A percentile compares a stretch with the other conserved stretches of the same genome.
Evolutionary conservation across 2,329 filamentous ascomycete genomes (phyloP).

Genomic region (Dryadomyces quercivorus): DNA sequence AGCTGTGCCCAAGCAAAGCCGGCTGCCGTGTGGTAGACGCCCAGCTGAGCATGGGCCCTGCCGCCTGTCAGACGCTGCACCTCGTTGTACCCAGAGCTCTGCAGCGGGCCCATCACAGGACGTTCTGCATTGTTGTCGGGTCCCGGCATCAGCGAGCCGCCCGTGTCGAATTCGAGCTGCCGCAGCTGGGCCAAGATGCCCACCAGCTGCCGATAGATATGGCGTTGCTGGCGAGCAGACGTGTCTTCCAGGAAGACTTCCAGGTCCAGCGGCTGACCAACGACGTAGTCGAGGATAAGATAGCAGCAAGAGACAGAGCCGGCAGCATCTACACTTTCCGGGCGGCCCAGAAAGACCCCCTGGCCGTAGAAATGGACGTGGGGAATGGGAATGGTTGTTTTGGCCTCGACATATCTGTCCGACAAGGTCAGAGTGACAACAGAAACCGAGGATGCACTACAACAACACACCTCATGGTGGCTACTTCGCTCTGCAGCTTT

Average conservation of each 20-base stretch:
- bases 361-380: conserved; percentile 12
- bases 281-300: conserved; percentile 13
- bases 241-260: conserved; percentile 4
- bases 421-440: not conserved
- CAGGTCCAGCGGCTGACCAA: conserved; percentile 12
- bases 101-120: conserved; percentile 11
- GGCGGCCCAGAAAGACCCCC: not conserved
- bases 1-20: conserved; percentile 4
- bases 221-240: conserved; percentile 1
- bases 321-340: not conserved
- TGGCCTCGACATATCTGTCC: conserved; percentile 12
- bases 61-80: not conserved
- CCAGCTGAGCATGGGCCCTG: not conserved
- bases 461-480: conserved; percentile 11
- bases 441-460: not conserved
- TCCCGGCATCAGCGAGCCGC: conserved; percentile 16
- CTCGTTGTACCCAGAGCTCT: conserved; percentile 1
- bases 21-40: conserved; percentile 3
- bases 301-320: conserved; percentile 5
- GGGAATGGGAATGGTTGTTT: conserved; percentile 15
- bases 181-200: conserved; percentile 16
- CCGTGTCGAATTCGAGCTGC: conserved; percentile 13
- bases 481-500: conserved; percentile 17
- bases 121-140: conserved; percentile 2
- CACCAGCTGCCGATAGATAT: conserved; percentile 14